Percentiles rank a stretch among this genome's conserved stretches.
These are phyloP conservation scores for Metschnikowia similis DNA, from an alignment of 805 yeast species.

Conservation along the genomic window DNA sequence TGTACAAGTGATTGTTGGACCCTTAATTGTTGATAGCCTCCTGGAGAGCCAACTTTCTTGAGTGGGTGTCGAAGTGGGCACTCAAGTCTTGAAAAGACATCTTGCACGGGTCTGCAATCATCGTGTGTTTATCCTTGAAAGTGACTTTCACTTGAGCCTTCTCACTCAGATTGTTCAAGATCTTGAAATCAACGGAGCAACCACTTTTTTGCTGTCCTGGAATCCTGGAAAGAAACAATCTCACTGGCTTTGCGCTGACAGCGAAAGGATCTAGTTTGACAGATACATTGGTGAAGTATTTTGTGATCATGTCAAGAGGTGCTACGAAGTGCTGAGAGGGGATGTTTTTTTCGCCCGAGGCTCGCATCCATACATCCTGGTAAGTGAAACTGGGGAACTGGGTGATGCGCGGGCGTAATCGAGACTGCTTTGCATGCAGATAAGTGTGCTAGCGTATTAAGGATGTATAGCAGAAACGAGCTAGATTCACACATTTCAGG, in stretches of 20 bases:
- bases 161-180: slow-evolving; percentile 43
- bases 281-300: slow-evolving; percentile 73
- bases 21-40: slow-evolving; percentile 51
- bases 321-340: neutral
- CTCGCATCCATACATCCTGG: slow-evolving; percentile 1
- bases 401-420: too few relatives aligned
- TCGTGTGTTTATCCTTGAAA: slow-evolving; percentile 70
- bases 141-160: slow-evolving; percentile 68
- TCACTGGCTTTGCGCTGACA: slow-evolving; percentile 68
- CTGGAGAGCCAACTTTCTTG: slow-evolving; percentile 69
- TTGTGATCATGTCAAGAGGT: slow-evolving; percentile 66
- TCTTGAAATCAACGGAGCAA: slow-evolving; percentile 58
- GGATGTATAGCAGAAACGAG: too few relatives aligned
- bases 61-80: slow-evolving; percentile 71
- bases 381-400: neutral
- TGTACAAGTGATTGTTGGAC: slow-evolving; percentile 1
- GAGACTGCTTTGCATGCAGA: too few relatives aligned
- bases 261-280: slow-evolving; percentile 76
- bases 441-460: too few relatives aligned
- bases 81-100: slow-evolving; percentile 58
- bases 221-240: slow-evolving; percentile 72
- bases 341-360: neutral
- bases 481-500: too few relatives aligned
- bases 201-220: slow-evolving; percentile 68
- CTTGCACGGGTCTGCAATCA: slow-evolving; percentile 62